A percentile compares a stretch with the other conserved stretches of the same genome.
phyloP scores from a whole-genome alignment of 768 basidiomycete species.

The Trametes sanguinea region DNA sequence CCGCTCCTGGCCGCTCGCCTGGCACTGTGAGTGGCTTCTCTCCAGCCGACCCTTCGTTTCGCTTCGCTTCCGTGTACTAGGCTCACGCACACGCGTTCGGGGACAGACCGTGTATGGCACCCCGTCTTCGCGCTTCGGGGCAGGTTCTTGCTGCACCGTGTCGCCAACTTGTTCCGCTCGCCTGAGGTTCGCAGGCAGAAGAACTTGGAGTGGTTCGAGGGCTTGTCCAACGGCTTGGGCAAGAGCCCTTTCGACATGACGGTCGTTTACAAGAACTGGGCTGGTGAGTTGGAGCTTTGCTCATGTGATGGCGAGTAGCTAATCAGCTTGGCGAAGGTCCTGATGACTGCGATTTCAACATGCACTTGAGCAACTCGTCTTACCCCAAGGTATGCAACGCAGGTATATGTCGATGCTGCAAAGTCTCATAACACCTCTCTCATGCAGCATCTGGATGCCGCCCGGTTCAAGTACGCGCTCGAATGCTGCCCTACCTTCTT shows the following conservation, averaged over 20 bases:
- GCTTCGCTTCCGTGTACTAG: background rate
- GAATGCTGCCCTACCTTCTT: conserved; percentile 58
- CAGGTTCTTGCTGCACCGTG: conserved; percentile 35
- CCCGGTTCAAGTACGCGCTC: conserved; percentile 48
- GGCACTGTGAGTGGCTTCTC: conserved; percentile 58
- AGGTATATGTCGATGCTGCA: background rate
- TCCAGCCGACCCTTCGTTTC: background rate
- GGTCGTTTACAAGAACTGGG: conserved; percentile 48
- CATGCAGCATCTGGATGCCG: conserved; percentile 36
- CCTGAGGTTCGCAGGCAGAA: conserved; percentile 14
- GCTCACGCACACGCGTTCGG: background rate
- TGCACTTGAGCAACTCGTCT: conserved; percentile 79
- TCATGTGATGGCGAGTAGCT: background rate
- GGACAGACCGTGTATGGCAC: conserved; percentile 54
- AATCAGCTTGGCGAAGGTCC: conserved; percentile 41
- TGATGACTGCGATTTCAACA: conserved; percentile 74
- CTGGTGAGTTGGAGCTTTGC: conserved; percentile 46
- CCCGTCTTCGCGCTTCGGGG: conserved; percentile 43
- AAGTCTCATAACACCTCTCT: too few species aligned
- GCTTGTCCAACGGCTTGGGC: conserved; percentile 51
- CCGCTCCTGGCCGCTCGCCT: conserved; percentile 63
- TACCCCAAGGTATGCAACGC: conserved; percentile 62
- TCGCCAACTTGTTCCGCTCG: conserved; percentile 40
- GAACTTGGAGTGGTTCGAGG: conserved; percentile 47
- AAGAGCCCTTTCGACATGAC: conserved; percentile 52